A percentile compares a stretch with the other conserved stretches of the same genome.
These are phyloP conservation scores for Pseudozyma tsukubaensis DNA, from an alignment of 1,284 basidiomycete species.

Conservation along the genomic window DNA sequence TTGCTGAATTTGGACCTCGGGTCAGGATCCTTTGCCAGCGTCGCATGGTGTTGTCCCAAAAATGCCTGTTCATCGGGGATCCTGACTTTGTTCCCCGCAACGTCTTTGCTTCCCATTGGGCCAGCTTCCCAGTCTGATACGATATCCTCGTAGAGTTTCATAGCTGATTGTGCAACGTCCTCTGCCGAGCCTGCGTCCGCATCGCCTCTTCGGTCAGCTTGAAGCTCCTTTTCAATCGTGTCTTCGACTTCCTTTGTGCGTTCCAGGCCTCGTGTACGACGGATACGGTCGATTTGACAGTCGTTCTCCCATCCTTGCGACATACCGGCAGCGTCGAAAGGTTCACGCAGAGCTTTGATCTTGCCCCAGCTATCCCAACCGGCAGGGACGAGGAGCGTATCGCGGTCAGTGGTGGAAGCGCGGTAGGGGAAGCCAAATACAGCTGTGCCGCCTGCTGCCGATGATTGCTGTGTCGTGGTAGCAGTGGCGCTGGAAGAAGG, in stretches of 20 bases:
- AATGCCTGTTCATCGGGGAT: conserved; percentile 50
- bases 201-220: conserved; percentile 15
- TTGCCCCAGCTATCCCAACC: conserved; percentile 99
- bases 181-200: conserved; percentile 11
- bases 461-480: conserved; percentile 3
- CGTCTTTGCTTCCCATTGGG: conserved; percentile 13
- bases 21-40: conserved; percentile 46
- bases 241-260: conserved; percentile 44
- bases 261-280: conserved; percentile 25
- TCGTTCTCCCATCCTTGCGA: conserved; percentile 76
- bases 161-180: conserved; percentile 47
- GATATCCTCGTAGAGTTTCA: conserved; percentile 62
- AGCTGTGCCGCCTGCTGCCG: conserved; percentile 72
- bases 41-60: conserved; percentile 48
- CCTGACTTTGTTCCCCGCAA: conserved; percentile 15
- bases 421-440: conserved; percentile 86
- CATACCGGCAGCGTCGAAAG: conserved; percentile 86
- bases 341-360: conserved; percentile 87
- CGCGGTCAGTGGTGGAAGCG: conserved; percentile 90
- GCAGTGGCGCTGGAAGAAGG: conserved; percentile 69
- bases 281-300: conserved; percentile 45
- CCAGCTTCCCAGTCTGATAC: conserved; percentile 56
- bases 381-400: conserved; percentile 88
- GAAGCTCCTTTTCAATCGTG: conserved; percentile 46
- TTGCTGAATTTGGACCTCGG: conserved; percentile 41